Evolutionary conservation across 352 stramenopile species (phyloP).

Genomic region (Blastocystis sp.): DNA sequence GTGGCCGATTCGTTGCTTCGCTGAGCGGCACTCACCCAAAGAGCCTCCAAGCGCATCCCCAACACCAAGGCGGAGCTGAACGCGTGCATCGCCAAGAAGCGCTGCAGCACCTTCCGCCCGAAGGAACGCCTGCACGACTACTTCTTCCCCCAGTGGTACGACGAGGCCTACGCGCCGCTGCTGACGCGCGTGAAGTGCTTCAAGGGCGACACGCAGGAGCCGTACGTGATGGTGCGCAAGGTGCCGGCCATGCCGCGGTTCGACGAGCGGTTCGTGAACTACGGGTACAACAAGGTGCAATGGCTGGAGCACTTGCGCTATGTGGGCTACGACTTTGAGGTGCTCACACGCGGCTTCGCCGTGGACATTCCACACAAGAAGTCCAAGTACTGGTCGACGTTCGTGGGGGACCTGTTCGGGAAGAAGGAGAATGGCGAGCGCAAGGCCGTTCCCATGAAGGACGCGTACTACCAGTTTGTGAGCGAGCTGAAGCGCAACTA

Average conservation of each 20-base stretch:
- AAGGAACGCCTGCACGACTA: constrained; percentile 59
- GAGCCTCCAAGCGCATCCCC: constrained; percentile 5
- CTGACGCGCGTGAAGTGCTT: constrained; percentile 56
- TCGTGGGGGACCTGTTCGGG: constrained; percentile 21
- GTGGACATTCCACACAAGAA: constrained; percentile 50
- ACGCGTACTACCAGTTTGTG: constrained; percentile 19
- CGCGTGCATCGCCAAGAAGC: constrained; percentile 1
- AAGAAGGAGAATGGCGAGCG: background rate
- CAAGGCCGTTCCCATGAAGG: constrained; percentile 16
- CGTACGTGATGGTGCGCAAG: constrained; percentile 67
- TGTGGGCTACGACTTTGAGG: constrained; percentile 50
- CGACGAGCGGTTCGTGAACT: constrained; percentile 68
- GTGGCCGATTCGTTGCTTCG: background rate
- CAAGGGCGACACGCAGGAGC: constrained; percentile 65
- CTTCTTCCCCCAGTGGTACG: constrained; percentile 54
- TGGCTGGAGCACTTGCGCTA: constrained; percentile 67
- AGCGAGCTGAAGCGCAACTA: constrained; percentile 27
- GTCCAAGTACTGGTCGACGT: constrained; percentile 41
- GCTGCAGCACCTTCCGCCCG: constrained; percentile 48
- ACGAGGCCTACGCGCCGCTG: constrained; percentile 31
- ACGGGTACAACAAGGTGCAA: constrained; percentile 69
- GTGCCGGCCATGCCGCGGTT: constrained; percentile 12
- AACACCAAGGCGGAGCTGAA: constrained; percentile 25
- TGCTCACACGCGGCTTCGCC: constrained; percentile 47
- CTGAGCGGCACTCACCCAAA: background rate